Conservation (phyloP, 805 yeast species). For the Babjeviella inositovora region DNA sequence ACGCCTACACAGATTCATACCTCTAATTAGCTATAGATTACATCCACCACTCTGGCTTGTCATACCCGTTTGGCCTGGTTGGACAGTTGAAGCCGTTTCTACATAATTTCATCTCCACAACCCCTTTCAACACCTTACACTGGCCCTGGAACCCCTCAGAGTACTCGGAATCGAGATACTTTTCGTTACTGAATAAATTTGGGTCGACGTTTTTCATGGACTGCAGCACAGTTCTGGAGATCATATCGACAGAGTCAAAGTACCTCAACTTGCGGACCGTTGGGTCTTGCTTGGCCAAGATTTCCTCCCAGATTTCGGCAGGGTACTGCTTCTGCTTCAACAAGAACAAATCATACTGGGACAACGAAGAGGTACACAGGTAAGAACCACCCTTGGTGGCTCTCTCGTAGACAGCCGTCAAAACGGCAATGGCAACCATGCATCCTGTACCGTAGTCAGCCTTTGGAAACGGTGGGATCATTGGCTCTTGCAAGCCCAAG, state of each 20-base stretch:
- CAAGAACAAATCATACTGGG: conserved; percentile 13
- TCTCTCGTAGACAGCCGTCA: conserved; percentile 11
- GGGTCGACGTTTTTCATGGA: conserved; percentile 8
- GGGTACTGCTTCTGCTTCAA: conserved; percentile 11
- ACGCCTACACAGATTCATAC: too few relatives aligned
- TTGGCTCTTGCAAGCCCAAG: conserved; percentile 11
- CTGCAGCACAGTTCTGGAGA: conserved; percentile 6
- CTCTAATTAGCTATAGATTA: too few relatives aligned
- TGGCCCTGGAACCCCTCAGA: conserved; percentile 5
- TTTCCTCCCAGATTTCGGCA: conserved; percentile 6
- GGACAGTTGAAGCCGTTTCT: conserved; percentile 7
- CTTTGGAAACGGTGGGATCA: conserved; percentile 18
- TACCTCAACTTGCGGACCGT: conserved; percentile 7
- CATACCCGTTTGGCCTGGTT: conserved; percentile 9
- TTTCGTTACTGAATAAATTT: conserved; percentile 11
- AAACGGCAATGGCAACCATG: conserved; percentile 13
- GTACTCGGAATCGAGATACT: conserved; percentile 7
- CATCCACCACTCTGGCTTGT: conserved; percentile 8
- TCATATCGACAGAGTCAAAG: conserved; percentile 4
- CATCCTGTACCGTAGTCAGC: conserved; percentile 18
- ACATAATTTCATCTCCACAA: conserved; percentile 5
- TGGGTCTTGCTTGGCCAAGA: conserved; percentile 5
- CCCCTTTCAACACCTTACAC: conserved; percentile 6
- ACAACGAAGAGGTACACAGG: conserved; percentile 12
- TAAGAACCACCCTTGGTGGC: conserved; percentile 12